Evolutionary conservation across 805 yeast species (phyloP).

Genomic region (Blastobotrys attinorum): DNA sequence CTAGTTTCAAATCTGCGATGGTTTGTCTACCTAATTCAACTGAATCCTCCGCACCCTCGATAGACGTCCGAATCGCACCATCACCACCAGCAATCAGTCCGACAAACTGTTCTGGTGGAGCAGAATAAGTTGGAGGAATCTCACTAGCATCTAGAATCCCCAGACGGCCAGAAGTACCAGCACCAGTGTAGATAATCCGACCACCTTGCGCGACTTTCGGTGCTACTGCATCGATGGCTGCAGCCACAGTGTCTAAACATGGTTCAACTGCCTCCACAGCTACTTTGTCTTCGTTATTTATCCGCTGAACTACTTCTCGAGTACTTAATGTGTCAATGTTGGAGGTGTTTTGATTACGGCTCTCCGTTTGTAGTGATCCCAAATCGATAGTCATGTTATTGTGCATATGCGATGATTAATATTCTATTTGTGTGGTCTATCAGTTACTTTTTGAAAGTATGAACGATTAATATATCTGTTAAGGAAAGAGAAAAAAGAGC

Average conservation of each 20-base stretch:
- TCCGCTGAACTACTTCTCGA: constrained; percentile 13
- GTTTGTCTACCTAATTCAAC: constrained; percentile 16
- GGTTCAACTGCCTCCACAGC: constrained; percentile 13
- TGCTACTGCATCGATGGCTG: constrained; percentile 16
- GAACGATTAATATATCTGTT: too few relatives aligned
- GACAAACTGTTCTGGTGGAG: constrained; percentile 18
- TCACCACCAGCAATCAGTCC: constrained; percentile 26
- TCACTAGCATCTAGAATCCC: constrained; percentile 25
- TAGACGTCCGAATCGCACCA: constrained; percentile 20
- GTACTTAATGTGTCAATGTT: constrained; percentile 18
- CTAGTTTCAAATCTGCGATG: constrained; percentile 14
- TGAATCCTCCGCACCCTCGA: constrained; percentile 24
- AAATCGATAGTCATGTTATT: constrained; percentile 8
- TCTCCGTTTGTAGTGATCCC: constrained; percentile 18
- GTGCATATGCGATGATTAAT: too few relatives aligned
- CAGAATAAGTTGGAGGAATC: constrained; percentile 25
- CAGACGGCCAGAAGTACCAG: constrained; percentile 23
- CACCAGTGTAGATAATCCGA: constrained; percentile 25
- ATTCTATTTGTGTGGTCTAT: too few relatives aligned
- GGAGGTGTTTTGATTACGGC: constrained; percentile 16
- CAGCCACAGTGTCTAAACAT: constrained; percentile 14
- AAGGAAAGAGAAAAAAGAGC: too few relatives aligned
- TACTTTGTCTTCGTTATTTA: constrained; percentile 18
- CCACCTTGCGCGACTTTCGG: constrained; percentile 20
- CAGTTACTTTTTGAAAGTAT: too few relatives aligned